Evolutionary conservation across 345 rosid species (phyloP).

Genomic region (Corchorus olitorius): DNA sequence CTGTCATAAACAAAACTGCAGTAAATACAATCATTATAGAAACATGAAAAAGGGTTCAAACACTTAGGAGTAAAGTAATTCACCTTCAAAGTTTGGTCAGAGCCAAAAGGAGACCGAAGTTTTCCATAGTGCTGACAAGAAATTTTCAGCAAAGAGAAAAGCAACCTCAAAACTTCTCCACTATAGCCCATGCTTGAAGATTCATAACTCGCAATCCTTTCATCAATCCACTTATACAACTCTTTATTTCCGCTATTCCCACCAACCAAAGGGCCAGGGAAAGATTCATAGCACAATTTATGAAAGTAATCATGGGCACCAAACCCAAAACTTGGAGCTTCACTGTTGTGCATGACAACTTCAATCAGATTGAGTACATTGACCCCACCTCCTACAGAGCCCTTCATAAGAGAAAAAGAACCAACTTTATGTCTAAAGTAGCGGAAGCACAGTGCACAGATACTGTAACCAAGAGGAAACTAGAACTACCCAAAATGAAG

Average conservation of each 20-base stretch:
- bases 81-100: slow-evolving; percentile 65
- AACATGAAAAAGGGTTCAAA: not conserved
- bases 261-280: slow-evolving; percentile 95
- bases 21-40: not conserved
- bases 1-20: not conserved
- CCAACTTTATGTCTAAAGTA: slow-evolving; percentile 11
- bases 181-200: slow-evolving; percentile 55
- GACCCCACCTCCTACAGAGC: slow-evolving; percentile 47
- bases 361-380: slow-evolving; percentile 80
- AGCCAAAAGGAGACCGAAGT: slow-evolving; percentile 91
- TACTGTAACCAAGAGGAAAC: slow-evolving; percentile 5
- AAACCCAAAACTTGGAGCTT: slow-evolving; percentile 45
- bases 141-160: slow-evolving; percentile 84
- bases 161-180: slow-evolving; percentile 69
- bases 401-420: slow-evolving; percentile 44
- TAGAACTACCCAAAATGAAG: slow-evolving; percentile 9
- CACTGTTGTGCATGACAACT: slow-evolving; percentile 50
- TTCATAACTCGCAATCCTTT: slow-evolving; percentile 66
- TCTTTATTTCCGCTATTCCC: slow-evolving; percentile 92
- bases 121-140: slow-evolving; percentile 95
- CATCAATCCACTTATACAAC: slow-evolving; percentile 93
- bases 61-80: slow-evolving; percentile 5
- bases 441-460: not conserved
- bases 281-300: slow-evolving; percentile 68
- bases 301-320: slow-evolving; percentile 57